Evolutionary conservation across 2,329 filamentous ascomycete genomes (phyloP), one percentile per base, ranked within the genome.

Genomic region (Cercospora sp.): DNA sequence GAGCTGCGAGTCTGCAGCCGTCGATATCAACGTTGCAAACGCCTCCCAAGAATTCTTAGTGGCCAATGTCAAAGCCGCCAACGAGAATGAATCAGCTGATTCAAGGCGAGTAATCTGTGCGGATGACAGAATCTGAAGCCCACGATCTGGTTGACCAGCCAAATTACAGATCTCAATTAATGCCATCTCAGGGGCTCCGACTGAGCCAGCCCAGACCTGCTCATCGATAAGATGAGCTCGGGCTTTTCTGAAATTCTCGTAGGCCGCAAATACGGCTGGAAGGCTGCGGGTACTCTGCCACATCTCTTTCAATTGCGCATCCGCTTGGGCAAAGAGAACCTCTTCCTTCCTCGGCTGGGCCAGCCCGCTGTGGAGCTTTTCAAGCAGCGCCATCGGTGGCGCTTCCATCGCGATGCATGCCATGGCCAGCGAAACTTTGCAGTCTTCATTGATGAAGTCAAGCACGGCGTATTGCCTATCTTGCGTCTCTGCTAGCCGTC

Each of bases 211-310:
- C 28, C 16, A 13, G 28, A 36, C 13, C 10, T 30, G 26, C 18
- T 55, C 42, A 20, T 28, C 6, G 30, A 26, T 12, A 7, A 36
- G 28, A 36, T 18, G 23, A 9, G 5, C 13, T 26, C 31, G 64
- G 5, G 18, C 18, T 30, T 20, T 28, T 30, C 51, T 33, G 20
- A 33, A 13, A 16, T 23, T 6, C 23, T 66, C 58, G 31, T 66
- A 66, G 8, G 33, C 16, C 10, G 48, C 18, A 28, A 61, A 55
- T 1, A 64, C 59, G 20, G 30, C 10, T 10, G 60, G 26, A n/a
- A 71, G 36, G 20, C 55, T 65, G 30, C 67, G 69, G 18, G 64
- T 66, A n/a, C 30, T 60, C 40, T 61, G 63, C 69, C 69, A 71
- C 6, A 66, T 30, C 16, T 59, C 33, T 28, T 55, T 69, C 55